A percentile compares a stretch with the other conserved stretches of the same genome.
Conservation (phyloP, 169 alveolate genomes). For the Babesia bigemina region DNA sequence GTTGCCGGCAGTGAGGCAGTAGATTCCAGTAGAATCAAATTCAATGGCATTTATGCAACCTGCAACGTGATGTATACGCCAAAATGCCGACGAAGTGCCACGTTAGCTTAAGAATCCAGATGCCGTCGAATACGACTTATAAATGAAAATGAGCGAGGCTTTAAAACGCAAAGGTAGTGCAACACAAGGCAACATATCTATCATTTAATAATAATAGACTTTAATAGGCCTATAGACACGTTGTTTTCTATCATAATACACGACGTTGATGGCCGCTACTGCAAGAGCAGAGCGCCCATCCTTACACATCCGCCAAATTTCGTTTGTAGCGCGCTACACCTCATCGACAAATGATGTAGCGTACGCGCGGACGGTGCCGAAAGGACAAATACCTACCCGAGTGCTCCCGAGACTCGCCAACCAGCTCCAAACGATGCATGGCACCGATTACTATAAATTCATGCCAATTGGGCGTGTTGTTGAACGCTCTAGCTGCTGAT, state of each 20-base stretch:
- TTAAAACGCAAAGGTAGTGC: neutral
- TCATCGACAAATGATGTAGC: too few relatives aligned
- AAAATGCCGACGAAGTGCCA: too few relatives aligned
- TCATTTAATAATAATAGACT: neutral
- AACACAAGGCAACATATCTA: neutral
- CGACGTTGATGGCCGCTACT: too few relatives aligned
- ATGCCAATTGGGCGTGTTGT: neutral
- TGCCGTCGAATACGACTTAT: neutral
- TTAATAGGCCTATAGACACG: too few relatives aligned
- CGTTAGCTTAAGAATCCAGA: too few relatives aligned
- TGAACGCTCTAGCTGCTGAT: slow-evolving; percentile 21
- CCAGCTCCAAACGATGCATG: slow-evolving; percentile 37
- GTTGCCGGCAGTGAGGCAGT: slow-evolving; percentile 79
- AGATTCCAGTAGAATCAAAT: slow-evolving; percentile 75
- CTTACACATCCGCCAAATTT: too few relatives aligned
- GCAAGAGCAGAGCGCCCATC: too few relatives aligned
- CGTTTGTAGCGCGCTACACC: too few relatives aligned
- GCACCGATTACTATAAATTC: neutral
- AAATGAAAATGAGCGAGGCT: neutral
- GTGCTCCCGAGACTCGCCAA: slow-evolving; percentile 42
- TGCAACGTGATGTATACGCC: slow-evolving; percentile 3
- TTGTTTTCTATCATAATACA: too few relatives aligned
- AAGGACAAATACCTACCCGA: slow-evolving; percentile 6
- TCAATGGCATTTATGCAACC: slow-evolving; percentile 70
- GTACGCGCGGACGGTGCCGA: too few relatives aligned